These are phyloP conservation scores for Kuraishia capsulata DNA, from an alignment of 805 yeast species.

Conservation along the genomic window DNA sequence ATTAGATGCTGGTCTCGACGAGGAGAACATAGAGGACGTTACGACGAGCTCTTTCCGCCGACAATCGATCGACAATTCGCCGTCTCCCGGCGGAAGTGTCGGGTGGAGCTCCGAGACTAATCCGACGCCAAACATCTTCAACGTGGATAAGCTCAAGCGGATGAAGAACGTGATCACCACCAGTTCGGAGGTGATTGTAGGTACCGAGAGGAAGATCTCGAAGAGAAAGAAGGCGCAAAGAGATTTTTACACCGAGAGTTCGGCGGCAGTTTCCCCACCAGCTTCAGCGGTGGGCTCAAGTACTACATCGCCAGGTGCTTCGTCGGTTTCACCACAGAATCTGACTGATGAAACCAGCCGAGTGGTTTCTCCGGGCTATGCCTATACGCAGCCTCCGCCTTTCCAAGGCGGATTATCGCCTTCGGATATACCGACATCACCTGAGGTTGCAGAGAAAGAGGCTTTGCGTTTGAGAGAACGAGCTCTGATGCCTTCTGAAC, in stretches of 20 bases:
- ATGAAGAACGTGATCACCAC: constrained; percentile 73
- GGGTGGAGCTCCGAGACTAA: neutral
- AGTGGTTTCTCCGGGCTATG: neutral
- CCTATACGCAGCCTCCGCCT: neutral
- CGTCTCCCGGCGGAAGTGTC: neutral
- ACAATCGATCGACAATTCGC: neutral
- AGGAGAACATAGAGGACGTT: constrained; percentile 5
- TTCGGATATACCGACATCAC: constrained; percentile 3
- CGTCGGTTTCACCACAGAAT: neutral
- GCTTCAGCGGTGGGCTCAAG: neutral
- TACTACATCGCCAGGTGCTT: neutral
- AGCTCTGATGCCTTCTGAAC: constrained; percentile 56
- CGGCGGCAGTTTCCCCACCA: neutral
- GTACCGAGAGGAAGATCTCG: constrained; percentile 50
- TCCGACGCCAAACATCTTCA: constrained; percentile 34
- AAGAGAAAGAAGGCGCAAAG: neutral
- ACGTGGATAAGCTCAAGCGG: constrained; percentile 72
- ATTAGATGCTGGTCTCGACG: constrained; percentile 8
- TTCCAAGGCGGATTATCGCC: neutral
- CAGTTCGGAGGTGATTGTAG: constrained; percentile 72
- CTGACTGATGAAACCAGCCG: neutral
- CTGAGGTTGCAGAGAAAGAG: constrained; percentile 47
- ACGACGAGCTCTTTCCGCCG: neutral
- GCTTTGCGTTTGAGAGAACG: constrained; percentile 42
- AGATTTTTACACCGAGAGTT: constrained; percentile 4